A percentile compares a stretch with the other conserved stretches of the same genome.
Evolutionary conservation across 31 red algal species (phyloP).

Genomic region (Porphyra umbilicalis): DNA sequence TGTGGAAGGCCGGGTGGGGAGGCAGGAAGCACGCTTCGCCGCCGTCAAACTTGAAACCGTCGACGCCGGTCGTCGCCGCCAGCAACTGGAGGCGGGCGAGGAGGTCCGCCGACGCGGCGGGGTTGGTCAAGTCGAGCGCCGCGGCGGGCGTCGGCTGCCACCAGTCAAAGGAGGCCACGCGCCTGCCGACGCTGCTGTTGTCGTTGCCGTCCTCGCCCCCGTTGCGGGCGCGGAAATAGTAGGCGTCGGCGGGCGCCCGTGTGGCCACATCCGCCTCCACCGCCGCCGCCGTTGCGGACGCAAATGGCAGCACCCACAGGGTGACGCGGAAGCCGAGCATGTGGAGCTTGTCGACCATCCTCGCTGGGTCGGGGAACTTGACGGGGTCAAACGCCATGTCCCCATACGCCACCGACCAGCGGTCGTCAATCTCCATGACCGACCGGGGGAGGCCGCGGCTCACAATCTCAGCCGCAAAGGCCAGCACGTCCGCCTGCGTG

Average conservation of each 20-base stretch:
- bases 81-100: conserved; percentile 40
- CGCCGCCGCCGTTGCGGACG: conserved; percentile 39
- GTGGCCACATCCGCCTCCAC: conserved; percentile 2
- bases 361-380: conserved; percentile 77
- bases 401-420: conserved; percentile 77
- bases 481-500: conserved; percentile 60
- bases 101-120: conserved; percentile 64
- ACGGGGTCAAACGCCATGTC: conserved; percentile 57
- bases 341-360: conserved; percentile 70
- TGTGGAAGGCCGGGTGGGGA: conserved; percentile 25
- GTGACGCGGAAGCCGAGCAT: conserved; percentile 73
- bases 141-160: conserved; percentile 73
- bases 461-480: conserved; percentile 73
- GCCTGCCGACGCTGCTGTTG: too few relatives aligned
- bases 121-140: conserved; percentile 59
- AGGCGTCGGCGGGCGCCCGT: conserved; percentile 8
- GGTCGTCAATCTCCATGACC: conserved; percentile 89
- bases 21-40: conserved; percentile 86
- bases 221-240: conserved; percentile 34
- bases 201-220: too few relatives aligned
- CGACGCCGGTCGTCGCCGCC: conserved; percentile 42
- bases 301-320: conserved; percentile 86
- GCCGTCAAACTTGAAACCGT: conserved; percentile 97
- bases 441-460: conserved; percentile 34
- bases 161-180: conserved; percentile 46